Conservation (phyloP, 1,284 basidiomycete species). For the Ustilago crameri region DNA sequence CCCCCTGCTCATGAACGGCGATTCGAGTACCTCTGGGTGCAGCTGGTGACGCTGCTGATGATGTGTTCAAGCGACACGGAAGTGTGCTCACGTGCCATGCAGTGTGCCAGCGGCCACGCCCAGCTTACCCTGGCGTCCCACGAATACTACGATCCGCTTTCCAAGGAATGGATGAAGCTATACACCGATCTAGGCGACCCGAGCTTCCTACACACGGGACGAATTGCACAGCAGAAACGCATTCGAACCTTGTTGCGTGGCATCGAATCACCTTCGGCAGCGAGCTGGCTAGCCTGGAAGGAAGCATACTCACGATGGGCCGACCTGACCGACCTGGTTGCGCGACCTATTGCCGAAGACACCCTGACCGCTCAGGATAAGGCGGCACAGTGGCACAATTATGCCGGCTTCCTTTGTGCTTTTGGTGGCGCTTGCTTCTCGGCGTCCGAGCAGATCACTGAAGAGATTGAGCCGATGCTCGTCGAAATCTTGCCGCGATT, state of each 20-base stretch:
- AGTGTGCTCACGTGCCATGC: constrained; percentile 56
- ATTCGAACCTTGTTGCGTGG: constrained; percentile 78
- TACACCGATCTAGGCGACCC: constrained; percentile 50
- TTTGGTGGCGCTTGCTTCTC: constrained; percentile 76
- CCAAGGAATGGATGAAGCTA: constrained; percentile 49
- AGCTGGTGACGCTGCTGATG: constrained; percentile 50
- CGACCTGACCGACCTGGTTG: constrained; percentile 68
- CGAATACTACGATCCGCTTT: constrained; percentile 32
- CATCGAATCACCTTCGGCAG: constrained; percentile 75
- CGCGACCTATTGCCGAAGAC: constrained; percentile 73
- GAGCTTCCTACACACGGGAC: constrained; percentile 69
- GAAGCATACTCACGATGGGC: constrained; percentile 81
- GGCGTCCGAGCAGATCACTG: constrained; percentile 19
- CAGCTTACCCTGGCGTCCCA: constrained; percentile 15
- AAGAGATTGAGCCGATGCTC: constrained; percentile 23
- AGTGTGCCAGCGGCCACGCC: constrained; percentile 39
- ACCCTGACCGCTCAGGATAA: constrained; percentile 68
- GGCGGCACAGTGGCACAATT: constrained; percentile 80
- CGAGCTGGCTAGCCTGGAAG: constrained; percentile 81
- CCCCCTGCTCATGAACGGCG: constrained; percentile 35
- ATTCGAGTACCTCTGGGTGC: constrained; percentile 37
- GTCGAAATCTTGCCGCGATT: constrained; percentile 34
- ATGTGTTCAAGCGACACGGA: constrained; percentile 62
- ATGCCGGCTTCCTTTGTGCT: constrained; percentile 82
- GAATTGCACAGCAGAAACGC: constrained; percentile 82